Conservation (phyloP, 495 filamentous ascomycete genomes). For the Aspergillus coremiiformis region DNA sequence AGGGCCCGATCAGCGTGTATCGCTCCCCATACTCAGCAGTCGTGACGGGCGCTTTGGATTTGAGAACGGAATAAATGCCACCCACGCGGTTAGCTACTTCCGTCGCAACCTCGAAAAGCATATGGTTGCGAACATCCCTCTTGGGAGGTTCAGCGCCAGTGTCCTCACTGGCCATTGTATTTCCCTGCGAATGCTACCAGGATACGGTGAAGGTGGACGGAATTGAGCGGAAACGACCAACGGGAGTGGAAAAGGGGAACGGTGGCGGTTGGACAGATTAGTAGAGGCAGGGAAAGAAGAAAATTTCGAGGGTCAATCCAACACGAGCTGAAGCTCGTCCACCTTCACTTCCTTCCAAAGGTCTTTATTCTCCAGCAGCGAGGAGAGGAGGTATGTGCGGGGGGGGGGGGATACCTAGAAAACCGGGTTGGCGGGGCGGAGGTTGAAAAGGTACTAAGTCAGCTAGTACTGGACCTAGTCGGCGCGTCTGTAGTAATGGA, state of each 20-base stretch:
- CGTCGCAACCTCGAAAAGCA: slow-evolving; percentile 91
- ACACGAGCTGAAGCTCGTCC: neutral
- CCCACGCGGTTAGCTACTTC: slow-evolving; percentile 97
- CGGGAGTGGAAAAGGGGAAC: neutral
- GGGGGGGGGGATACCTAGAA: slow-evolving; percentile 1
- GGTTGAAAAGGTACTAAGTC: neutral
- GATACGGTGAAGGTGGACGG: neutral
- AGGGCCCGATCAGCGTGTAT: slow-evolving; percentile 90
- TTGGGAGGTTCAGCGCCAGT: slow-evolving; percentile 33
- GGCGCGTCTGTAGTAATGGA: too few species aligned
- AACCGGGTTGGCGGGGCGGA: slow-evolving; percentile 12
- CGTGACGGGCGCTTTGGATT: slow-evolving; percentile 96
- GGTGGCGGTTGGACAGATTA: neutral
- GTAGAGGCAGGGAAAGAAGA: neutral
- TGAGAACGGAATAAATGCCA: slow-evolving; percentile 97
- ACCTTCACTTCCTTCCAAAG: neutral
- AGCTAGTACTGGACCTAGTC: too few species aligned
- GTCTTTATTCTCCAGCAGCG: neutral
- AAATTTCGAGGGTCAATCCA: neutral
- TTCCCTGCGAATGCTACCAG: neutral
- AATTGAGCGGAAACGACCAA: neutral
- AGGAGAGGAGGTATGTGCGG: slow-evolving; percentile 7
- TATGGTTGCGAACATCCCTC: slow-evolving; percentile 69
- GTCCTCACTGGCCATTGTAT: slow-evolving; percentile 25
- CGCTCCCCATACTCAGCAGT: slow-evolving; percentile 97